Evolutionary conservation across 2,329 filamentous ascomycete species (phyloP), one percentile per base, ranked within the genome.

Genomic region (Alternaria sp.): DNA sequence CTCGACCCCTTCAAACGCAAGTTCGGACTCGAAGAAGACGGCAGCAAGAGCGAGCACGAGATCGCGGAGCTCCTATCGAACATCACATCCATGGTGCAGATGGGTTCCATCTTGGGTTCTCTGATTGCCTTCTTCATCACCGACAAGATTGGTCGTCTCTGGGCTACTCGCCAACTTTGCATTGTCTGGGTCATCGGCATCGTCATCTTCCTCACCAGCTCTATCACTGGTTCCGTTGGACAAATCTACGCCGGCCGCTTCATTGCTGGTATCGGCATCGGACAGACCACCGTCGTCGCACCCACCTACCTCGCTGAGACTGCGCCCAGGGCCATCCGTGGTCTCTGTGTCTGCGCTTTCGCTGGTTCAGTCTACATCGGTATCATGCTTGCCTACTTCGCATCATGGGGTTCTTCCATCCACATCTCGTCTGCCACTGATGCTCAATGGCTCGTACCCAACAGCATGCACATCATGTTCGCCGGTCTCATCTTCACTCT

Each of bases 11-110:
- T 81, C 65, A 71, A 66, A 43, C 70, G 69, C 41, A 78, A 78
- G 58, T 81, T 79, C 50, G 78, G 79, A n/a, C 73, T 81, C 7
- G 67, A 78, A 11, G 67, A 78, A 14, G 76, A 79, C 54, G 59
- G 64, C 0, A 54, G 41, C 21, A 76, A 76, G 56, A 75, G 69
- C 37, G 53, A 71, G 41, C 70, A 77, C 45, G 75, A 78, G 4
- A 63, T 69, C 11, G 79, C 79, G 4, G 75, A 81, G 37, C 70
- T 78, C 4, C 67, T 80, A 21, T 82, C 87, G 70, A 94, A 94
- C 78, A 90, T 94, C 59, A 90, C 91, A 2, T 87, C 90, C 51
- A 94, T 94, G 92, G 92, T 94, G 0, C 92, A 94, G 79, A 88
- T 94, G 71, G 92, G 92, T 23, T 91, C 88, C 23, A 90, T 94